Conservation (phyloP, 192 early-diverging fungal genomes). For the Gryganskiella cystojenkinii region DNA sequence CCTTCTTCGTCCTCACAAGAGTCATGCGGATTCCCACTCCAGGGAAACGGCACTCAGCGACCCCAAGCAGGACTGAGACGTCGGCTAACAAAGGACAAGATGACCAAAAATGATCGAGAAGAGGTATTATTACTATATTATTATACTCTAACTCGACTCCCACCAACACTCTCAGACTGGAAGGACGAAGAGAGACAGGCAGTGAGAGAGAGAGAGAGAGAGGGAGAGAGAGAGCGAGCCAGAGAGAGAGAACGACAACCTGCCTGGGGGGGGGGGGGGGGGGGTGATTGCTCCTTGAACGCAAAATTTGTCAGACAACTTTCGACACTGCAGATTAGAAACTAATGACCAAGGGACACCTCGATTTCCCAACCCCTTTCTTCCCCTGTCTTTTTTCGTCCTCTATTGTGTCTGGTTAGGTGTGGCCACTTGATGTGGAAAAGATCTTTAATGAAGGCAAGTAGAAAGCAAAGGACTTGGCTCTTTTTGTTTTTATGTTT, state of each 20-base stretch:
- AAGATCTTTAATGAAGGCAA: slow-evolving; percentile 69
- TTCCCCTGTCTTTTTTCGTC: background rate
- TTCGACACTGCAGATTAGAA: background rate
- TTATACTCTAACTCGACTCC: too few species aligned
- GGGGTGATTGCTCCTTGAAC: background rate
- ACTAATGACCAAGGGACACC: too few species aligned
- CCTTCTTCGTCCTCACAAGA: too few species aligned
- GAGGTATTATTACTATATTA: too few species aligned
- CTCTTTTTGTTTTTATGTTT: background rate
- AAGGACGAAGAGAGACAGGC: too few species aligned
- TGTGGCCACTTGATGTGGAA: slow-evolving; percentile 71
- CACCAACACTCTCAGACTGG: too few species aligned
- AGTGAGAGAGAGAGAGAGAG: too few species aligned
- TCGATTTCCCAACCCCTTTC: background rate
- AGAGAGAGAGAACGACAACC: background rate
- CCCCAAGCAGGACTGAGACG: slow-evolving; percentile 24
- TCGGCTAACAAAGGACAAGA: slow-evolving; percentile 36
- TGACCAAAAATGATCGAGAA: slow-evolving; percentile 36
- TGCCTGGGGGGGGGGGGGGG: background rate
- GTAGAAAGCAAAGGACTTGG: background rate
- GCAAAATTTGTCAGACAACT: too few species aligned
- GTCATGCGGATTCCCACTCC: too few species aligned
- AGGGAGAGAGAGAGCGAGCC: too few species aligned
- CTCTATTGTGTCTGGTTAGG: slow-evolving; percentile 34
- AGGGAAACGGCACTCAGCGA: slow-evolving; percentile 14